Conservation (phyloP, 257 asterid genomes). For the Gardenia jasminoides region DNA sequence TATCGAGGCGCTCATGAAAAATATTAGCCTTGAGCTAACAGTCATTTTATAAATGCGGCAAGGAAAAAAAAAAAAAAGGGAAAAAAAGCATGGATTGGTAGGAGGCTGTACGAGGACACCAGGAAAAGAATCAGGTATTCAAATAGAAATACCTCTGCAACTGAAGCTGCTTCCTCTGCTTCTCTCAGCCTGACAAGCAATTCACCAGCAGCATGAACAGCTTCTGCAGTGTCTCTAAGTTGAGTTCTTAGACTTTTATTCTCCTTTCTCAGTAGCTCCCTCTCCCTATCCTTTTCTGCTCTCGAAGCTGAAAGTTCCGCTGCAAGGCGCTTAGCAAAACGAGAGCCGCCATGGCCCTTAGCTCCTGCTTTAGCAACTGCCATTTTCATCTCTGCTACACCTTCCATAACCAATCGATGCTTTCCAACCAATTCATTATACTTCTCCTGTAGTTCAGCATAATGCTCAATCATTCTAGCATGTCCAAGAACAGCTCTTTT, state of each 20-base stretch:
- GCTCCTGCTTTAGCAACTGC: conserved; percentile 94
- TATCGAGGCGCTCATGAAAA: too few relatives aligned
- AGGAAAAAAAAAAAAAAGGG: too few relatives aligned
- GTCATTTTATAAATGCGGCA: too few relatives aligned
- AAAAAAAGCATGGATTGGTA: too few relatives aligned
- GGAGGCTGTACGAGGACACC: not conserved
- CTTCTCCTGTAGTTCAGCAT: conserved; percentile 79
- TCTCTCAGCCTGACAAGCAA: conserved; percentile 83
- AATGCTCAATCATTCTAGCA: conserved; percentile 93
- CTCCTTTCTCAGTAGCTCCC: conserved; percentile 71
- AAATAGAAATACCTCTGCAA: conserved; percentile 59
- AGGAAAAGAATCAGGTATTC: not conserved
- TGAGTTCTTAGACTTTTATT: conserved; percentile 66
- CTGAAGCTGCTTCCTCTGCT: conserved; percentile 81
- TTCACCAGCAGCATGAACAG: conserved; percentile 98
- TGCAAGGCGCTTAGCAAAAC: conserved; percentile 75
- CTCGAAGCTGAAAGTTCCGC: conserved; percentile 91
- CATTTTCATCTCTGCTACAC: conserved; percentile 78
- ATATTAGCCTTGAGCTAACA: too few relatives aligned
- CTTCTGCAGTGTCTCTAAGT: conserved; percentile 95
- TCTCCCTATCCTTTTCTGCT: conserved; percentile 78
- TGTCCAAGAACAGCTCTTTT: conserved; percentile 74
- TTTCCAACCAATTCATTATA: conserved; percentile 64
- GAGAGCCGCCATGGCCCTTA: conserved; percentile 83
- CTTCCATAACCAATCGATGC: conserved; percentile 70